Evolutionary conservation across 1,139 yeast species (phyloP).

Genomic region (Kodamaea fungicola): DNA sequence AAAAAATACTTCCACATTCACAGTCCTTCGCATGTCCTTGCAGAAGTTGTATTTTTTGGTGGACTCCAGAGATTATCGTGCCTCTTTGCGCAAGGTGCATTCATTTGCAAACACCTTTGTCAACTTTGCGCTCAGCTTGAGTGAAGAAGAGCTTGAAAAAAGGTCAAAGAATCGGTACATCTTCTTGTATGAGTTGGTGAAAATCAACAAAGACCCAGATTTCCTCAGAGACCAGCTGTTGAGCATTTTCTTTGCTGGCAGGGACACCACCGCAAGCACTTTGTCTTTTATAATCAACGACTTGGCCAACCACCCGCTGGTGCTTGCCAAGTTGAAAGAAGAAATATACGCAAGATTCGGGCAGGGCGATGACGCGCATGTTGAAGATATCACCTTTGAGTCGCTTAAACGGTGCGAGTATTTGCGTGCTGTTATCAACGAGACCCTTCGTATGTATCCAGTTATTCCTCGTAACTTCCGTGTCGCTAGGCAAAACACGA

Average conservation of each 20-base stretch:
- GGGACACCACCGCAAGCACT: constrained; percentile 47
- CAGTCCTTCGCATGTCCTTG: constrained; percentile 29
- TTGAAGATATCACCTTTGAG: constrained; percentile 42
- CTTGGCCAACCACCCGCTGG: constrained; percentile 37
- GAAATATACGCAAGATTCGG: constrained; percentile 35
- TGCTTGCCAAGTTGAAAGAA: constrained; percentile 30
- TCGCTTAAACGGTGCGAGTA: constrained; percentile 47
- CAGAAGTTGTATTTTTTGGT: constrained; percentile 26
- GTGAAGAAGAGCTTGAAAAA: constrained; percentile 34
- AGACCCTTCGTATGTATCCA: constrained; percentile 51
- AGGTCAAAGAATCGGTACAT: constrained; percentile 34
- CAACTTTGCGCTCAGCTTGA: constrained; percentile 19
- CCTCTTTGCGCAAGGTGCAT: constrained; percentile 16
- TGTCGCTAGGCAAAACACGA: constrained; percentile 40
- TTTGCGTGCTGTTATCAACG: constrained; percentile 46
- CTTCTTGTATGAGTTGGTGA: constrained; percentile 43
- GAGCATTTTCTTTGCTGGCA: constrained; percentile 43
- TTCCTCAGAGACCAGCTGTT: constrained; percentile 42
- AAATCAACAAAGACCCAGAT: constrained; percentile 39
- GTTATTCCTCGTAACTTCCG: constrained; percentile 53
- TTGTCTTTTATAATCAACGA: constrained; percentile 39
- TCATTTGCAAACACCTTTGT: constrained; percentile 31
- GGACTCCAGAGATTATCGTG: constrained; percentile 30
- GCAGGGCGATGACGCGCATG: constrained; percentile 26
- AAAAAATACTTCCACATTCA: constrained; percentile 26